phyloP scores from a whole-genome alignment of 1,284 basidiomycete species.

The Ganoderma resinaceum region DNA sequence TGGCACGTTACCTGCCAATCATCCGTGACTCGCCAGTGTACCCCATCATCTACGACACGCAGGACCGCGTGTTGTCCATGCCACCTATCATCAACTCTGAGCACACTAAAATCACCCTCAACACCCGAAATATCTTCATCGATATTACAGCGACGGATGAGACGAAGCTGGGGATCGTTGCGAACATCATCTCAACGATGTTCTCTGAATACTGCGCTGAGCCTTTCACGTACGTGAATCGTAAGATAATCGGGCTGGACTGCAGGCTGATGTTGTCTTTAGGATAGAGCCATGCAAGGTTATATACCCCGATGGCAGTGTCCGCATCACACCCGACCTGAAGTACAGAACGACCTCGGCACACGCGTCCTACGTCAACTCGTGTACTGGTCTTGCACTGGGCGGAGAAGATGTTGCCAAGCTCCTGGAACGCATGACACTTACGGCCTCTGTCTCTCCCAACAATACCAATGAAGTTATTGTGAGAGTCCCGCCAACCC shows the following conservation, averaged over 20 bases:
- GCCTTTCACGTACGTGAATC: slow-evolving; percentile 81
- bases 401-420: slow-evolving; percentile 63
- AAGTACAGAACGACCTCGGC: slow-evolving; percentile 77
- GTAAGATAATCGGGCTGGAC: not conserved
- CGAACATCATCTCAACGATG: slow-evolving; percentile 95
- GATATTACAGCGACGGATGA: slow-evolving; percentile 98
- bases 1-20: slow-evolving; percentile 90
- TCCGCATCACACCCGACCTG: slow-evolving; percentile 84
- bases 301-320: slow-evolving; percentile 79
- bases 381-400: slow-evolving; percentile 89
- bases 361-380: slow-evolving; percentile 92
- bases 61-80: slow-evolving; percentile 92
- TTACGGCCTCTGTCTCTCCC: slow-evolving; percentile 57
- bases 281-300: slow-evolving; percentile 93
- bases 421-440: slow-evolving; percentile 82
- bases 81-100: slow-evolving; percentile 99
- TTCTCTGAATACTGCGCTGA: slow-evolving; percentile 96
- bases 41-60: slow-evolving; percentile 95
- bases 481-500: slow-evolving; percentile 87
- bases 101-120: slow-evolving; percentile 95
- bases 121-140: slow-evolving; percentile 95
- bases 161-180: slow-evolving; percentile 95
- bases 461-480: slow-evolving; percentile 68
- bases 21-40: slow-evolving; percentile 96
- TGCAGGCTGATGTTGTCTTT: slow-evolving; percentile 6